Evolutionary conservation across 306 rosid genomes (phyloP).

Genomic region (Sicyos baderoa): DNA sequence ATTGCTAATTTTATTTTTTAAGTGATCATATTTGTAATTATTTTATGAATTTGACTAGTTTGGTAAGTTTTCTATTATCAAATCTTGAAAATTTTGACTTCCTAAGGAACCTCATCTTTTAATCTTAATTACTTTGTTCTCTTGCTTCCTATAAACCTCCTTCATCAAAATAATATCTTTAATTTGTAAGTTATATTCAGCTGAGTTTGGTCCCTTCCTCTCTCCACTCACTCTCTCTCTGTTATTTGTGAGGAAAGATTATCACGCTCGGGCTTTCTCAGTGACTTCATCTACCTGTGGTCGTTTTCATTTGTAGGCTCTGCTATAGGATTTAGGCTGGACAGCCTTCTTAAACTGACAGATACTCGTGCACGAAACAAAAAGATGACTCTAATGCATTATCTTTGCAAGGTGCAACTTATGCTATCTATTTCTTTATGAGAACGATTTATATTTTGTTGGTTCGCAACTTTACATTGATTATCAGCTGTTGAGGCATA

Average conservation of each 20-base stretch:
- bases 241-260: conserved; percentile 6
- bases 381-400: conserved; percentile 85
- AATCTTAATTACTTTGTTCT: not conserved
- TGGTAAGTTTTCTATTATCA: too few relatives aligned
- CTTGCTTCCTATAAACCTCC: conserved; percentile 5
- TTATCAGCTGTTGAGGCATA: not conserved
- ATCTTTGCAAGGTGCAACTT: conserved; percentile 72
- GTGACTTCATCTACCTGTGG: not conserved
- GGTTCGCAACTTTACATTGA: not conserved
- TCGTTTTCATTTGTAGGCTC: conserved; percentile 39
- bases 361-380: conserved; percentile 76
- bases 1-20: too few relatives aligned
- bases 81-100: not conserved
- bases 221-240: too few relatives aligned
- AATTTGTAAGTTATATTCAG: not conserved
- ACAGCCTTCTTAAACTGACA: conserved; percentile 80
- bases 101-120: not conserved
- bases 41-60: too few relatives aligned
- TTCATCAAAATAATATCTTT: conserved; percentile 8
- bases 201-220: not conserved
- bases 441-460: not conserved
- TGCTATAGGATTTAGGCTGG: conserved; percentile 79
- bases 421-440: conserved; percentile 1
- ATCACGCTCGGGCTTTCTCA: not conserved
- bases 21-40: too few relatives aligned